These are phyloP conservation scores for Penicillium sp. DNA, from an alignment of 2,329 filamentous ascomycete genomes.

Conservation along the genomic window DNA sequence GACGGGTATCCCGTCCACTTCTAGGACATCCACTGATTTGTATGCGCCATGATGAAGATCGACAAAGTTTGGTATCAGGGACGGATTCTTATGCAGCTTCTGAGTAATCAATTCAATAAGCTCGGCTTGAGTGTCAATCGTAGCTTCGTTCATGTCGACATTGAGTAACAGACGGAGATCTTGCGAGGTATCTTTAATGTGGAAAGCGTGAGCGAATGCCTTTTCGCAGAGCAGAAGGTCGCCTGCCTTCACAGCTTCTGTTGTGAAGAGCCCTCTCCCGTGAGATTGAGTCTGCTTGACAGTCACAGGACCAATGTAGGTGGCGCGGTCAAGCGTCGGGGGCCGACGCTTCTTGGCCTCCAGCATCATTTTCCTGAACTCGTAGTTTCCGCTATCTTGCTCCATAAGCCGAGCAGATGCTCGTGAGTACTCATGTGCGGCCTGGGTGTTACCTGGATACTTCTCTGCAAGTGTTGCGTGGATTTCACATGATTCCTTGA, in stretches of 20 bases:
- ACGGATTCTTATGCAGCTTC: constrained; percentile 49
- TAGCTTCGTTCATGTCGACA: constrained; percentile 27
- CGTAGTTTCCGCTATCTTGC: constrained; percentile 21
- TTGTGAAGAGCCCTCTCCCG: constrained; percentile 56
- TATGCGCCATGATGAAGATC: constrained; percentile 48
- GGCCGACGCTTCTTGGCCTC: constrained; percentile 33
- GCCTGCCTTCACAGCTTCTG: constrained; percentile 48
- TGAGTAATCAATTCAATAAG: constrained; percentile 47
- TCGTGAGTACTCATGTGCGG: constrained; percentile 31
- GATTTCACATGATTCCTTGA: constrained; percentile 36
- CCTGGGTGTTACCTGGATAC: constrained; percentile 39
- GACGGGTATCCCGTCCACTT: constrained; percentile 42
- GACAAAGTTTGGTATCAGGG: constrained; percentile 33
- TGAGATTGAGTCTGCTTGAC: constrained; percentile 43
- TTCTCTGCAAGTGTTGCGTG: constrained; percentile 34
- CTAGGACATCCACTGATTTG: constrained; percentile 21
- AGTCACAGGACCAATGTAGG: constrained; percentile 46
- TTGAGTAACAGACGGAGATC: constrained; percentile 42
- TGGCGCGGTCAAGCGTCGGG: constrained; percentile 38
- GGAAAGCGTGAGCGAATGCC: constrained; percentile 47
- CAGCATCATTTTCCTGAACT: constrained; percentile 19
- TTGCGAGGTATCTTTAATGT: neutral
- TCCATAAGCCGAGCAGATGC: constrained; percentile 24
- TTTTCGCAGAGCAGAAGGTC: constrained; percentile 59
- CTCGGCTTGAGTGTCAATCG: constrained; percentile 41